Evolutionary conservation across 768 basidiomycete genomes (phyloP).

Genomic region (Clathrus columnatus): DNA sequence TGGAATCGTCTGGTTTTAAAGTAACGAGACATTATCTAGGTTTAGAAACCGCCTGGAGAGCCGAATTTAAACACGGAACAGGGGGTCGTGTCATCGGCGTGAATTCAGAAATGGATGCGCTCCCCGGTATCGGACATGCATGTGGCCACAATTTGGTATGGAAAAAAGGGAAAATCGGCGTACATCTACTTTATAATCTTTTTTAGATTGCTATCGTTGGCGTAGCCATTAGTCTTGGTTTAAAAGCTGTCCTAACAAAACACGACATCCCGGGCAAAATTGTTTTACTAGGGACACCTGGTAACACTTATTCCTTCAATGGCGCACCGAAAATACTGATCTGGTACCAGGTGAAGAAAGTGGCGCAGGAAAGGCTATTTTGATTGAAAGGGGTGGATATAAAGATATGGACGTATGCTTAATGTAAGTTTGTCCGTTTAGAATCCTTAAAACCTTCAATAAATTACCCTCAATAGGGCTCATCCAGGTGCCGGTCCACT

Average conservation of each 20-base stretch:
- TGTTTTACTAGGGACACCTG: constrained; percentile 70
- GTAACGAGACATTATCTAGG: constrained; percentile 49
- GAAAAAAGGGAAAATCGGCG: too few relatives aligned
- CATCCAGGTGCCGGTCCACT: constrained; percentile 75
- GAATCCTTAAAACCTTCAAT: neutral
- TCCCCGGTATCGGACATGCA: constrained; percentile 29
- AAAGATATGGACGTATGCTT: constrained; percentile 69
- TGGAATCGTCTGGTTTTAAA: constrained; percentile 55
- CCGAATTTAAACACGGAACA: constrained; percentile 51
- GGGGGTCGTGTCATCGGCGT: constrained; percentile 68
- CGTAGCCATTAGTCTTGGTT: constrained; percentile 60
- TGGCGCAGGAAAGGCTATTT: constrained; percentile 59
- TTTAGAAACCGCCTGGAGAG: constrained; percentile 69
- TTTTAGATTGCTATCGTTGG: constrained; percentile 70
- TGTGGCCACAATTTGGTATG: constrained; percentile 85
- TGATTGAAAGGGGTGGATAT: constrained; percentile 69
- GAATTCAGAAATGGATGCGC: constrained; percentile 74
- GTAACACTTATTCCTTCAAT: constrained; percentile 24
- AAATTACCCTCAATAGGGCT: constrained; percentile 43
- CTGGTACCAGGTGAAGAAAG: constrained; percentile 61
- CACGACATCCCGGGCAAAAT: constrained; percentile 61
- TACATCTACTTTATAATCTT: too few relatives aligned
- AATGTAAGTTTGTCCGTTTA: constrained; percentile 37
- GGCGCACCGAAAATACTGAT: neutral
- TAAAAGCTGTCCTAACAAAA: constrained; percentile 53